Evolutionary conservation across 495 filamentous ascomycete genomes (phyloP).

Genomic region (Podospora bellae-mahoneyi): DNA sequence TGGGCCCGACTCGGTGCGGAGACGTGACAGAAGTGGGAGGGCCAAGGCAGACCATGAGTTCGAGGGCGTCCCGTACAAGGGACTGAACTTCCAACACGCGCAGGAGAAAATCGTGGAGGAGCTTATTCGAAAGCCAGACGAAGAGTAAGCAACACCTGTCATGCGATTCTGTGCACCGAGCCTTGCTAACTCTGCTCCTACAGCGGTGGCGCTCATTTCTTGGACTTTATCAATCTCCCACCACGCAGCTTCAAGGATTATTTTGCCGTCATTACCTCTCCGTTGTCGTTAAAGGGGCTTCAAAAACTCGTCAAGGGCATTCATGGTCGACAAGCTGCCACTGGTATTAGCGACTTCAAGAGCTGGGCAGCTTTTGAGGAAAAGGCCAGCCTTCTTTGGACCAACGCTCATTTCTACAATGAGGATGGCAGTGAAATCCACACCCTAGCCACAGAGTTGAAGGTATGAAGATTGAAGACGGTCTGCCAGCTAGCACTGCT

Average conservation of each 20-base stretch:
- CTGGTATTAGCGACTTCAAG: conserved; percentile 67
- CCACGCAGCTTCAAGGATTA: conserved; percentile 65
- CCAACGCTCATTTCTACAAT: conserved; percentile 82
- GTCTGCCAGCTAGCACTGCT: not conserved
- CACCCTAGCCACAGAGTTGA: conserved; percentile 65
- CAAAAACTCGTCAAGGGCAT: conserved; percentile 69
- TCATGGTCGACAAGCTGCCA: conserved; percentile 59
- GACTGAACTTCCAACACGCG: conserved; percentile 70
- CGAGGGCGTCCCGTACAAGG: conserved; percentile 53
- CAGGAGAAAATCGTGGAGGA: conserved; percentile 77
- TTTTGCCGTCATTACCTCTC: conserved; percentile 69
- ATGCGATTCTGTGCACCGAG: not conserved
- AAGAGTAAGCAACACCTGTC: conserved; percentile 47
- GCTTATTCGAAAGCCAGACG: conserved; percentile 60
- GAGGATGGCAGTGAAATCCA: conserved; percentile 81
- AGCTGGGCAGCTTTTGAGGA: conserved; percentile 78
- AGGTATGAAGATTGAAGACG: conserved; percentile 50
- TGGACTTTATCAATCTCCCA: conserved; percentile 65
- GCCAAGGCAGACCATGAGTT: conserved; percentile 50
- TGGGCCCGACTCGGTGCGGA: conserved; percentile 16
- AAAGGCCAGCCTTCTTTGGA: conserved; percentile 73
- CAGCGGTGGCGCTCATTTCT: conserved; percentile 51
- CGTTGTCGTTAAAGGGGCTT: conserved; percentile 65
- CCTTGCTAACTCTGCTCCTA: not conserved
- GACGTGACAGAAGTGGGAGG: conserved; percentile 21